phyloP scores from a whole-genome alignment of 2,329 filamentous ascomycete species.

The Paraphaeosphaeria minitans region DNA sequence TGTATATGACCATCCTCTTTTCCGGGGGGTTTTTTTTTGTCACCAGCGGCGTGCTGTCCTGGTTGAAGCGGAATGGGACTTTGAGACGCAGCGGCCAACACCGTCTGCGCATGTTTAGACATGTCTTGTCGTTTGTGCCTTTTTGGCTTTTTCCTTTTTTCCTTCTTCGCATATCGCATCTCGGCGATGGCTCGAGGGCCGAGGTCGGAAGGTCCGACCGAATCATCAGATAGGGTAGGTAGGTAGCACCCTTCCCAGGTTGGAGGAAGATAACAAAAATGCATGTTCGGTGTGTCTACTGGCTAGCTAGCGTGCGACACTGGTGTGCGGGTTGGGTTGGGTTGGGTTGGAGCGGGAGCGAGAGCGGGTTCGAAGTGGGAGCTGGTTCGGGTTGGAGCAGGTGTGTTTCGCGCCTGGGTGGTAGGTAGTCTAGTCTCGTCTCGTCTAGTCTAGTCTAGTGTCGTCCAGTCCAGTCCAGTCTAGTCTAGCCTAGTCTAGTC shows the following conservation, averaged over 20 bases:
- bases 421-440: too few relatives aligned
- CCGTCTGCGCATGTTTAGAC: not conserved
- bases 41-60: not conserved
- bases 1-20: slow-evolving; percentile 26
- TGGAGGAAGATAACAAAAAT: too few relatives aligned
- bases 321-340: not conserved
- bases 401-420: too few relatives aligned
- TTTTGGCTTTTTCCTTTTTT: too few relatives aligned
- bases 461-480: too few relatives aligned
- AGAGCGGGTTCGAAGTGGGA: too few relatives aligned
- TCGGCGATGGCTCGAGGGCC: slow-evolving; percentile 4
- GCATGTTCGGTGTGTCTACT: slow-evolving; percentile 6
- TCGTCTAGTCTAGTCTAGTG: too few relatives aligned
- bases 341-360: too few relatives aligned
- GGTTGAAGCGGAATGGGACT: not conserved
- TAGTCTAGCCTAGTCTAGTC: too few relatives aligned
- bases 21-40: not conserved
- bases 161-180: not conserved
- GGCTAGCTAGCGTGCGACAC: not conserved
- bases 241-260: slow-evolving; percentile 10
- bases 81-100: not conserved
- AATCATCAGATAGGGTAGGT: slow-evolving; percentile 7
- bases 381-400: too few relatives aligned
- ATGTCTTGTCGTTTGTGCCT: not conserved
- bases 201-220: slow-evolving; percentile 4